phyloP scores from a whole-genome alignment of 1,284 basidiomycete genomes.

The Mycena sp. region DNA sequence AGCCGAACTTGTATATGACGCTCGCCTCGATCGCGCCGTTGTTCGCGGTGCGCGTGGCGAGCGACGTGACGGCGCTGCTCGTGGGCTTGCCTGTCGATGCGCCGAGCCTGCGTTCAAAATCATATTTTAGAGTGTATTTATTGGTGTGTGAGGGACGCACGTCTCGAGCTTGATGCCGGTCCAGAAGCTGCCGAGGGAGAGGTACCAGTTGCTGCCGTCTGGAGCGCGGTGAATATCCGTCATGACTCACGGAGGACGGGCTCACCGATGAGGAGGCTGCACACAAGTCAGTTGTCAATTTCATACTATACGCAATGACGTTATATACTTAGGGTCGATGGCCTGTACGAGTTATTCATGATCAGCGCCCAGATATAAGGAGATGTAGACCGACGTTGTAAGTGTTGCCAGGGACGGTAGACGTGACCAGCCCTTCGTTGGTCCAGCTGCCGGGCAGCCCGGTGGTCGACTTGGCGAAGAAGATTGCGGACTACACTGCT shows the following conservation, averaged over 20 bases:
- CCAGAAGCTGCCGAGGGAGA: conserved; percentile 63
- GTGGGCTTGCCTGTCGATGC: conserved; percentile 55
- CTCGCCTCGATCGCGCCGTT: conserved; percentile 59
- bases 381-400: conserved; percentile 56
- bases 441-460: conserved; percentile 56
- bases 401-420: conserved; percentile 49
- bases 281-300: not conserved
- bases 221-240: not conserved
- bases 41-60: conserved; percentile 54
- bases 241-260: not conserved
- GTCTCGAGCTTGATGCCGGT: conserved; percentile 54
- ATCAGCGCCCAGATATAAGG: not conserved
- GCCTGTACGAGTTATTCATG: conserved; percentile 44
- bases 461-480: conserved; percentile 57
- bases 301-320: not conserved
- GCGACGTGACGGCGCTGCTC: conserved; percentile 49
- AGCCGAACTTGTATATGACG: conserved; percentile 53
- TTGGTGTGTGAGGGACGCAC: conserved; percentile 35
- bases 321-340: conserved; percentile 63
- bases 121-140: not conserved
- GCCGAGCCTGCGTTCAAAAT: conserved; percentile 39
- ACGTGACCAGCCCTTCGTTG: conserved; percentile 59
- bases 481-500: conserved; percentile 53
- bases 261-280: conserved; percentile 47
- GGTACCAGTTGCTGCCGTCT: conserved; percentile 52